Evolutionary conservation across 345 rosid genomes (phyloP), one percentile per base, ranked within the genome.

Genomic region (Eucalyptus polyanthemos): DNA sequence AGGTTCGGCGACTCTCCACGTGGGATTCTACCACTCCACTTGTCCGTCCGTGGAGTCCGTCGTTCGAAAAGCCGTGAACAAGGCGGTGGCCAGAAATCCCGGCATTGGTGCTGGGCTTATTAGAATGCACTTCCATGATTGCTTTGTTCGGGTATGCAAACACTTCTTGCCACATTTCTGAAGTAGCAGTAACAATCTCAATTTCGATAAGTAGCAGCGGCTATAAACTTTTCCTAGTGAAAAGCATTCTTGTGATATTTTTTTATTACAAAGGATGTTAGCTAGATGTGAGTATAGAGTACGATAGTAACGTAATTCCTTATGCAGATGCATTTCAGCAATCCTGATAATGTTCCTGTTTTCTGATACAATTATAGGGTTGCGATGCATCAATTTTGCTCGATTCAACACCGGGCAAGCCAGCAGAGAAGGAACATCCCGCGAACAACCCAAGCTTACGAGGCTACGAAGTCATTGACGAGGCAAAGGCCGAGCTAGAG

Each of bases 41-140:
- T 91, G 92, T 53, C 92, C 92, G 11, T 31, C 69, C 4, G 90
- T 88, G 2, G 92, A 91, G 67, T 24, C 72, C 17, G 65, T 91
- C 6, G 88, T 91, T 25, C 51, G 86, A 47, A 81, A 88, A 16
- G 90, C 88, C 3, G 91, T 91, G 22, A 51, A 25, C 86, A 88
- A 65, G 80, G 92, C 89, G n/a, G 89, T 88, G 16, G 51, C 87
- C 29, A 65, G 42, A 29, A 72, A 91, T 69, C 89, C 91, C 6
- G 87, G 89, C 37, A 53, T 91, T 4, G 89, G 88, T 3, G 89
- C 91, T 10, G 92, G 91, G 14, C 72, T 91, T 51, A 54, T 91
- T 25, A 67, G 92, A 89, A 86, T 91, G 91, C 89, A 89, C 60
- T 91, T 91, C 91, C 92, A 91, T 14, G 92, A 91, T 60, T 89